Evolutionary conservation across 768 basidiomycete genomes (phyloP).

Genomic region (Mycena latifolia): DNA sequence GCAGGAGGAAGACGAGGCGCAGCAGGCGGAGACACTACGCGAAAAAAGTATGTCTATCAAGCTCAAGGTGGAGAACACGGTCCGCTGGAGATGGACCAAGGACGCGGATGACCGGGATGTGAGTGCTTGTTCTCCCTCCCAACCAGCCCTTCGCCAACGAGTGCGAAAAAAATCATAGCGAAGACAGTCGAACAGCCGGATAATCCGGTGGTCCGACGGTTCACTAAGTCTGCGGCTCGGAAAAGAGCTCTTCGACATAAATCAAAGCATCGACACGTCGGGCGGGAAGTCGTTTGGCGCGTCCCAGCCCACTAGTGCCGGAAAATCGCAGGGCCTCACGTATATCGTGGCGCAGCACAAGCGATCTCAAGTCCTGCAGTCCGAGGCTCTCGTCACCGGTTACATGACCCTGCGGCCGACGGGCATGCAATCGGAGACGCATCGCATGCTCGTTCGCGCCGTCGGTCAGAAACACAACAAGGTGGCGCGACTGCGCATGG

Average conservation of each 20-base stretch:
- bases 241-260: slow-evolving; percentile 94
- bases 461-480: slow-evolving; percentile 90
- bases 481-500: slow-evolving; percentile 82
- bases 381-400: slow-evolving; percentile 86
- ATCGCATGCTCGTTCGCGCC: slow-evolving; percentile 88
- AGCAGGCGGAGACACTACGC: slow-evolving; percentile 69
- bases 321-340: slow-evolving; percentile 80
- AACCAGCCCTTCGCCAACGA: slow-evolving; percentile 17
- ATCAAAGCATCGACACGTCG: slow-evolving; percentile 82
- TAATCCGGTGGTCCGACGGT: slow-evolving; percentile 97
- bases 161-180: slow-evolving; percentile 58
- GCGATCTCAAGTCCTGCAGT: slow-evolving; percentile 86
- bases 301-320: slow-evolving; percentile 32
- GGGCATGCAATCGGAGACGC: slow-evolving; percentile 91
- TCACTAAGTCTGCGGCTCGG: slow-evolving; percentile 91
- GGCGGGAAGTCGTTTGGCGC: slow-evolving; percentile 71
- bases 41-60: slow-evolving; percentile 90
- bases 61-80: slow-evolving; percentile 92
- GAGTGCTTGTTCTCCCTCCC: slow-evolving; percentile 50
- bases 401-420: slow-evolving; percentile 88
- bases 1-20: slow-evolving; percentile 76
- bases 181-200: slow-evolving; percentile 90
- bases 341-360: slow-evolving; percentile 94
- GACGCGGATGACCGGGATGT: slow-evolving; percentile 83
- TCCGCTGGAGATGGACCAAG: slow-evolving; percentile 95